Evolutionary conservation across 768 basidiomycete species (phyloP), one percentile per base, ranked within the genome.

Genomic region (Kwoniella pini): DNA sequence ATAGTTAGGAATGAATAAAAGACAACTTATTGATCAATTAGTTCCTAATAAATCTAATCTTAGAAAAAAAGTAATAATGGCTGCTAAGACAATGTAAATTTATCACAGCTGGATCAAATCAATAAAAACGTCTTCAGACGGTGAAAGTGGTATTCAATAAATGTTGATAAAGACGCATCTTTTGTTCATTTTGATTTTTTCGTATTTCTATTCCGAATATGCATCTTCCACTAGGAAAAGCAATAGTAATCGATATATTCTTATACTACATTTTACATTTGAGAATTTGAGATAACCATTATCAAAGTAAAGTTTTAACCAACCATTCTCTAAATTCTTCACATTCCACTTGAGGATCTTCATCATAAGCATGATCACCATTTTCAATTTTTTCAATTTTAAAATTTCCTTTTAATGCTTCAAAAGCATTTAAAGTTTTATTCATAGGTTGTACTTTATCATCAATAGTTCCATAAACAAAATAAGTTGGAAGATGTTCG

Each of bases 291-390:
- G n/a, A n/a, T n/a, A n/a, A n/a, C n/a, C n/a, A n/a, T n/a, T n/a
- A n/a, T 54, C 40, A 54, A n/a, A 54, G 7, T 15, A 61, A 54
- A 22, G 49, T 58, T 33, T 52, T 46, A 0, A 58, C 72, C n/a
- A 74, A 38, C 72, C 72, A 74, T 11, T 63, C 56, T 51, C 68
- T 68, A 45, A 74, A 71, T 17, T 40, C 68, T 30, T 52, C 46
- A 59, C 72, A 74, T 30, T 68, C 68, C 57, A 60, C 68, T 9
- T 51, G 57, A 11, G 68, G 50, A 45, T 67, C 71, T 42, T 75
- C 74, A 57, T 75, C 74, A 61, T 58, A 75, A 31, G 58, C 67
- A 65, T 75, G 74, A 46, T 65, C 69, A n/a, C 21, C 57, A 11
- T 67, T 65, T 36, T 69, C 60, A 15, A 33, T 11, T n/a, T 22